phyloP scores from a whole-genome alignment of 2,329 filamentous ascomycete genomes.

The Curvularia spicifera region DNA sequence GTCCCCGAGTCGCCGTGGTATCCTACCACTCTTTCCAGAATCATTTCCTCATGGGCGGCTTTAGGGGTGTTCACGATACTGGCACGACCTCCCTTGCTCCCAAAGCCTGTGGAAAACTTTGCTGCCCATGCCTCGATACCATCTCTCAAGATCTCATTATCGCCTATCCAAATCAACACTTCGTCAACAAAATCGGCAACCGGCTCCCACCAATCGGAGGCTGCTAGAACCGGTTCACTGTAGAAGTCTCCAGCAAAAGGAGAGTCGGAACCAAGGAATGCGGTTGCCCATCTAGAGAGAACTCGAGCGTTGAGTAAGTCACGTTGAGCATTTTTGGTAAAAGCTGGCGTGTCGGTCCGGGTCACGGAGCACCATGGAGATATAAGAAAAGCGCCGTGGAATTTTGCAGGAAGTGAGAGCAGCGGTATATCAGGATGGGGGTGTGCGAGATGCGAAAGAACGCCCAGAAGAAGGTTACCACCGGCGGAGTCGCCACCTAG shows the following conservation, averaged over 20 bases:
- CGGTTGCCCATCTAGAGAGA: slow-evolving; percentile 55
- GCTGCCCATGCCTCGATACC: slow-evolving; percentile 59
- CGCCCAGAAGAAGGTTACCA: slow-evolving; percentile 55
- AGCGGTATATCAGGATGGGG: slow-evolving; percentile 61
- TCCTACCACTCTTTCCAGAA: slow-evolving; percentile 50
- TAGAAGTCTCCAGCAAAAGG: slow-evolving; percentile 61
- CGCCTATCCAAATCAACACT: slow-evolving; percentile 62
- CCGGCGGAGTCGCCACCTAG: slow-evolving; percentile 62
- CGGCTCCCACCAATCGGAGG: slow-evolving; percentile 60
- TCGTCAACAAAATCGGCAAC: slow-evolving; percentile 54
- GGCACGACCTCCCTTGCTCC: slow-evolving; percentile 37
- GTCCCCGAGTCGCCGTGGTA: slow-evolving; percentile 48
- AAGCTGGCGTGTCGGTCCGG: slow-evolving; percentile 52
- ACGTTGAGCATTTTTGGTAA: slow-evolving; percentile 55
- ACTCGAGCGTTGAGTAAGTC: slow-evolving; percentile 57
- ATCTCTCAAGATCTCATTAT: slow-evolving; percentile 63
- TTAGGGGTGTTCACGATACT: slow-evolving; percentile 47
- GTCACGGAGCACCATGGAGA: slow-evolving; percentile 64
- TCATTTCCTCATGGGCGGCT: slow-evolving; percentile 52
- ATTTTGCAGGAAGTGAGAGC: slow-evolving; percentile 50
- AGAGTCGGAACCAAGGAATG: slow-evolving; percentile 54
- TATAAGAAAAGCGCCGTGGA: slow-evolving; percentile 62
- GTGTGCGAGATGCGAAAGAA: slow-evolving; percentile 62
- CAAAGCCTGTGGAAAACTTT: slow-evolving; percentile 54
- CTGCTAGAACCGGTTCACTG: slow-evolving; percentile 59